Conservation (phyloP, 257 asterid genomes). For the Haberlea rhodopensis region DNA sequence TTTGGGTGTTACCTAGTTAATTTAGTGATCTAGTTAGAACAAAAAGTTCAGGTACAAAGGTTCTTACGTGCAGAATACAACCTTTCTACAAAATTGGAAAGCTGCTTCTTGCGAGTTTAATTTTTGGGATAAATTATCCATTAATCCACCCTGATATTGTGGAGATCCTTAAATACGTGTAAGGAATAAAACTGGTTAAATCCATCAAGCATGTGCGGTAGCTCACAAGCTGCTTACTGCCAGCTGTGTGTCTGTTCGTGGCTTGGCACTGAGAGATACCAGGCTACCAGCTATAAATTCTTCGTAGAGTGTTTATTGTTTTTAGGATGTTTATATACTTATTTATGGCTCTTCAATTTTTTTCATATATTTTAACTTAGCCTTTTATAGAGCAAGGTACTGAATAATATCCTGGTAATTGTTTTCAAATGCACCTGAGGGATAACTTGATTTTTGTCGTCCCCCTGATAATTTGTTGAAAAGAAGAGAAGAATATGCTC, state of each 20-base stretch:
- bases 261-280: background rate
- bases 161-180: background rate
- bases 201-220: background rate
- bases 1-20: background rate
- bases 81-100: background rate
- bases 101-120: background rate
- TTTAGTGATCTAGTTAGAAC: background rate
- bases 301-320: background rate
- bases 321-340: background rate
- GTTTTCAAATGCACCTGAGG: background rate
- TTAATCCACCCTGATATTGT: background rate
- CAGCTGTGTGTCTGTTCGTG: background rate
- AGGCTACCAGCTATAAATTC: background rate
- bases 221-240: background rate
- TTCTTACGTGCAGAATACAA: background rate
- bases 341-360: background rate
- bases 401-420: background rate
- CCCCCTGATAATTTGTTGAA: background rate
- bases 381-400: slow-evolving; percentile 1
- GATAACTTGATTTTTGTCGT: background rate
- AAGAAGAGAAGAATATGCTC: background rate
- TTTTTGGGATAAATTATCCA: slow-evolving; percentile 1
- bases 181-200: background rate
- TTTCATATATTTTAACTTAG: background rate
- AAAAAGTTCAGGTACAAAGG: background rate